Conservation (phyloP, 2,329 filamentous ascomycete genomes). For the Emmonsiellopsis sp. region DNA sequence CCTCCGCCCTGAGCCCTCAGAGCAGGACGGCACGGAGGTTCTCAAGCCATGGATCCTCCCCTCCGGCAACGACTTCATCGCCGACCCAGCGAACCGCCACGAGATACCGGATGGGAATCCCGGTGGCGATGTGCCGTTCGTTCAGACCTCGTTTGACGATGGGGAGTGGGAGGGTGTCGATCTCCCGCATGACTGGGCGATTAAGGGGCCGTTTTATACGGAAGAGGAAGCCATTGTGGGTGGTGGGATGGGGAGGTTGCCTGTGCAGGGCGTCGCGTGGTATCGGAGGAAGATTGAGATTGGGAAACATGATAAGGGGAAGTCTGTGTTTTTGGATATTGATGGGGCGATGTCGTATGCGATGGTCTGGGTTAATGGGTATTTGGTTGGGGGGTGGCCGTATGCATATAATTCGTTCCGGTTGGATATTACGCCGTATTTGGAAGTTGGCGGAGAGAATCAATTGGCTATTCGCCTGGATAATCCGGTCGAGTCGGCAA, state of each 20-base stretch:
- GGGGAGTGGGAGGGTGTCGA: slow-evolving; percentile 32
- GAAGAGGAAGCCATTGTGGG: slow-evolving; percentile 25
- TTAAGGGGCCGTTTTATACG: slow-evolving; percentile 38
- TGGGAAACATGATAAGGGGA: slow-evolving; percentile 23
- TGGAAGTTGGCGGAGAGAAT: slow-evolving; percentile 29
- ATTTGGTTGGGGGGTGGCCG: slow-evolving; percentile 45
- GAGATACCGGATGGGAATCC: slow-evolving; percentile 24
- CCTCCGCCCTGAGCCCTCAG: slow-evolving; percentile 13
- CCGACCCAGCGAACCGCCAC: slow-evolving; percentile 19
- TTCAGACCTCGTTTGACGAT: slow-evolving; percentile 31
- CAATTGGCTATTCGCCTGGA: slow-evolving; percentile 44
- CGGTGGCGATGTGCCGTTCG: slow-evolving; percentile 23
- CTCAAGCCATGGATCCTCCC: slow-evolving; percentile 38
- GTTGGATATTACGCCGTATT: slow-evolving; percentile 41
- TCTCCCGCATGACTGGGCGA: slow-evolving; percentile 44
- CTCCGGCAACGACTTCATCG: slow-evolving; percentile 34
- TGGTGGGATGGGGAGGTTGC: slow-evolving; percentile 39
- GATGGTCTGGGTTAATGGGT: slow-evolving; percentile 45
- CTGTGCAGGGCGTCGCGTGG: slow-evolving; percentile 47
- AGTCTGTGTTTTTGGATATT: slow-evolving; percentile 39
- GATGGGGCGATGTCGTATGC: slow-evolving; percentile 47
- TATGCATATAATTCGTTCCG: slow-evolving; percentile 45
- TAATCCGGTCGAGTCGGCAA: slow-evolving; percentile 40
- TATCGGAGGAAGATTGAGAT: slow-evolving; percentile 38
- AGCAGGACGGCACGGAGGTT: slow-evolving; percentile 9